A percentile compares a stretch with the other conserved stretches of the same genome.
Evolutionary conservation across 2,329 filamentous ascomycete genomes (phyloP).

Genomic region (Lachnellula hyalina): DNA sequence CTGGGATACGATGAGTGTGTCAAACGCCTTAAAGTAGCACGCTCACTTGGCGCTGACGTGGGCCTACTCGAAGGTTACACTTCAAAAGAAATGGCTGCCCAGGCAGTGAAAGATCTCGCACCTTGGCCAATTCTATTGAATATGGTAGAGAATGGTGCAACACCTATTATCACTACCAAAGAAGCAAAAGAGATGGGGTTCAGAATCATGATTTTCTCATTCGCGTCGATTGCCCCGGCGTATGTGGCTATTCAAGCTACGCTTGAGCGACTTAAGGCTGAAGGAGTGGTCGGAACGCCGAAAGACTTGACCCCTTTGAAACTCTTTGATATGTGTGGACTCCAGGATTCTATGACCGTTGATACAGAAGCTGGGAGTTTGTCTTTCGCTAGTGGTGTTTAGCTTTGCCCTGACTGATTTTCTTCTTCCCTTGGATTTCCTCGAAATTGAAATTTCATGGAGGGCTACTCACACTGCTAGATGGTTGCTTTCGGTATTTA

Average conservation of each 20-base stretch:
- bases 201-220: constrained; percentile 54
- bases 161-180: constrained; percentile 45
- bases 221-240: constrained; percentile 43
- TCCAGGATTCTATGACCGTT: constrained; percentile 46
- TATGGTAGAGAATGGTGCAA: constrained; percentile 51
- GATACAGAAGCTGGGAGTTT: constrained; percentile 32
- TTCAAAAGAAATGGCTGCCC: constrained; percentile 42
- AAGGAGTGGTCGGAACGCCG: constrained; percentile 35
- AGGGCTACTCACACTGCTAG: too few species aligned
- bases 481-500: too few species aligned
- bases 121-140: constrained; percentile 51
- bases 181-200: constrained; percentile 53
- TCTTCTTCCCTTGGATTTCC: too few species aligned
- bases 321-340: constrained; percentile 47
- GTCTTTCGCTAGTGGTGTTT: constrained; percentile 14
- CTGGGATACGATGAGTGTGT: constrained; percentile 54
- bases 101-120: constrained; percentile 42
- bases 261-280: constrained; percentile 34
- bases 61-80: constrained; percentile 55
- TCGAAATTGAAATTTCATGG: too few species aligned
- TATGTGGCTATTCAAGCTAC: constrained; percentile 38
- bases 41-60: constrained; percentile 52
- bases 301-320: constrained; percentile 41
- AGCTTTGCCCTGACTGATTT: background rate
- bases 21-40: constrained; percentile 43